Evolutionary conservation across 352 stramenopile species (phyloP).

Genomic region (Peronosclerospora sorghi): DNA sequence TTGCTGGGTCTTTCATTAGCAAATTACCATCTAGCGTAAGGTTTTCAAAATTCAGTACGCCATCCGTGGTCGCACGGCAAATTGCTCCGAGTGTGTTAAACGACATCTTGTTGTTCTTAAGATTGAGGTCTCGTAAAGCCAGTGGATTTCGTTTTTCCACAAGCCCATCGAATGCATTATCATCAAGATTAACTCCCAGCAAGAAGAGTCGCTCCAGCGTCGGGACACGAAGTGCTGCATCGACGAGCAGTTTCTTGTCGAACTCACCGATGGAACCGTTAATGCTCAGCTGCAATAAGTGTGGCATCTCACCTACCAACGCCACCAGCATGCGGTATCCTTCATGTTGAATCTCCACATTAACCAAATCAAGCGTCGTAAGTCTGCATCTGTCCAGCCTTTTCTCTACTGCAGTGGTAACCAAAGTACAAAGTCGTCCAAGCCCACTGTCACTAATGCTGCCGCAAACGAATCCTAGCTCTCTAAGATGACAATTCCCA

Average conservation of each 20-base stretch:
- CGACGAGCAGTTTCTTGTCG: constrained; percentile 41
- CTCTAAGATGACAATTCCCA: constrained; percentile 20
- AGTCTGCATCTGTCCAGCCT: constrained; percentile 15
- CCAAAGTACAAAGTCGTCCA: constrained; percentile 15
- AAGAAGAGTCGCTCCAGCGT: constrained; percentile 41
- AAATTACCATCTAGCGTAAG: constrained; percentile 62
- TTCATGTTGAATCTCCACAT: constrained; percentile 41
- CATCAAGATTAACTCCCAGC: constrained; percentile 68
- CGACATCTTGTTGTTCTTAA: constrained; percentile 54
- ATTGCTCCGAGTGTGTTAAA: constrained; percentile 32
- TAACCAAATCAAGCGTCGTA: constrained; percentile 48
- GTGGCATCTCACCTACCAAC: constrained; percentile 24
- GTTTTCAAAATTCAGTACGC: constrained; percentile 31
- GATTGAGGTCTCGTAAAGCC: constrained; percentile 28
- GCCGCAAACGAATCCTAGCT: constrained; percentile 67
- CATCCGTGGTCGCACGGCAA: constrained; percentile 33
- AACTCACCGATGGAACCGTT: constrained; percentile 53
- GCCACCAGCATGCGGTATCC: constrained; percentile 33
- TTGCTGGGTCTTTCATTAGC: constrained; percentile 44
- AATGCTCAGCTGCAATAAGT: constrained; percentile 48
- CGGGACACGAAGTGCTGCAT: constrained; percentile 22
- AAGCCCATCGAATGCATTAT: constrained; percentile 43
- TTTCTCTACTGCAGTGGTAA: constrained; percentile 8
- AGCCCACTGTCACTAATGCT: constrained; percentile 42
- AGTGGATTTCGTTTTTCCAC: constrained; percentile 10